Evolutionary conservation across 1,139 yeast genomes (phyloP), one percentile per base, ranked within the genome.

Genomic region (Geotrichum candidum): DNA sequence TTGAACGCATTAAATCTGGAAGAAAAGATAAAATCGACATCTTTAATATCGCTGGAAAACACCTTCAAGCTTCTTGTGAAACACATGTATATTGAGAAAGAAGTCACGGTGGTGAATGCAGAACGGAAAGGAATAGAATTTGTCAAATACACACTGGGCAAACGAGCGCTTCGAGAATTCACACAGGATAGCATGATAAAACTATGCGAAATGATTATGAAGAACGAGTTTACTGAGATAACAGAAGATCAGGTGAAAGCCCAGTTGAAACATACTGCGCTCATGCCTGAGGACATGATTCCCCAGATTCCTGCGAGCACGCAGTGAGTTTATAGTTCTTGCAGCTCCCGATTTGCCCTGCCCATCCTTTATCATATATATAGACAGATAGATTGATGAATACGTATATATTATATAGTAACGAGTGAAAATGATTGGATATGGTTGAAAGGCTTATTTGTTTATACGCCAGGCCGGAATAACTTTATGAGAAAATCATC

Each of bases 81-180:
- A 58, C 61, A 56, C 46, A 48, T 53, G 55, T 59, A 57, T 46
- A 53, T 59, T 29, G 62, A 59, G 18, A 60, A 57, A 38, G 61
- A 48, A 5, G n/a, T 56, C 13, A 59, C 48, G 11, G 54, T 25
- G 5, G 50, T 59, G n/a, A 51, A 55, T 29, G 55, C 62, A n/a
- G 64, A 62, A 25, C 60, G 54, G 18, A 57, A 51, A 5, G 48
- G 41, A 18, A 41, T 41, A n/a, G 48, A 56, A 45, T 59, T 57
- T 41, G 46, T 59, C 41, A 57, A 41, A 18, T 62, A 62, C 41
- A 33, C 46, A 33, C 57, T 62, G 15, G 64, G 64, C n/a, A 52
- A 58, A 23, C 51, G 64, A 7, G 58, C 64, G 3, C 23, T 55
- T 10, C 56, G 62, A 6, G 64, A 62, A 54, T 62, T 62, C 53